Evolutionary conservation across 2,329 filamentous ascomycete species (phyloP).

Genomic region (Penicillium crustosum): DNA sequence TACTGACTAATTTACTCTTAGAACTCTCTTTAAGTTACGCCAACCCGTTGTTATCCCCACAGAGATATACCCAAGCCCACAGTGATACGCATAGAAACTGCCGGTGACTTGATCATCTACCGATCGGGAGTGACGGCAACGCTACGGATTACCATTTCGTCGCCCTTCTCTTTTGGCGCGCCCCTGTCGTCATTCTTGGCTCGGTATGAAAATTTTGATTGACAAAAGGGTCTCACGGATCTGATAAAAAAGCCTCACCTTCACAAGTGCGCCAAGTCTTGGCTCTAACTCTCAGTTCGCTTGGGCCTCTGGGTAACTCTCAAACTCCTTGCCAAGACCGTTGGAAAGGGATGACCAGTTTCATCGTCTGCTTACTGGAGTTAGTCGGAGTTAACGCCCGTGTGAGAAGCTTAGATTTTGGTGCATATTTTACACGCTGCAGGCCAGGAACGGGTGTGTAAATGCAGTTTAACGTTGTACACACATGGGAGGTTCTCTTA

Average conservation of each 20-base stretch:
- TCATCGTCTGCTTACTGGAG: neutral
- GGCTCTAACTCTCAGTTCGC: neutral
- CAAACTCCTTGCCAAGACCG: neutral
- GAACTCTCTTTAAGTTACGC: neutral
- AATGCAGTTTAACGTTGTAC: neutral
- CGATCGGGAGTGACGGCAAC: neutral
- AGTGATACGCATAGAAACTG: neutral
- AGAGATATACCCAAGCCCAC: neutral
- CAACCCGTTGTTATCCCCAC: neutral
- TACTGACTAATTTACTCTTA: neutral
- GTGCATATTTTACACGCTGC: neutral
- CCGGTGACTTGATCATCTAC: no score
- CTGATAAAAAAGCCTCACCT: neutral
- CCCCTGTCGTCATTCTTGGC: neutral
- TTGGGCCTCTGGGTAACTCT: neutral
- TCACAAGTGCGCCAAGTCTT: slow-evolving; percentile 1
- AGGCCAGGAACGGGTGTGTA: neutral
- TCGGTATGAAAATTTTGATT: neutral
- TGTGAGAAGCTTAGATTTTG: neutral
- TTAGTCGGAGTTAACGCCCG: neutral
- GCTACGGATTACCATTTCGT: neutral
- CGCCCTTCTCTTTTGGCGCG: neutral
- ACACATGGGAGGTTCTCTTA: neutral
- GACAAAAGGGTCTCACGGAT: neutral
- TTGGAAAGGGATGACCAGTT: neutral